Evolutionary conservation across 2,329 filamentous ascomycete species (phyloP), one percentile per base, ranked within the genome.

Genomic region (Exutisphaerella laricina): DNA sequence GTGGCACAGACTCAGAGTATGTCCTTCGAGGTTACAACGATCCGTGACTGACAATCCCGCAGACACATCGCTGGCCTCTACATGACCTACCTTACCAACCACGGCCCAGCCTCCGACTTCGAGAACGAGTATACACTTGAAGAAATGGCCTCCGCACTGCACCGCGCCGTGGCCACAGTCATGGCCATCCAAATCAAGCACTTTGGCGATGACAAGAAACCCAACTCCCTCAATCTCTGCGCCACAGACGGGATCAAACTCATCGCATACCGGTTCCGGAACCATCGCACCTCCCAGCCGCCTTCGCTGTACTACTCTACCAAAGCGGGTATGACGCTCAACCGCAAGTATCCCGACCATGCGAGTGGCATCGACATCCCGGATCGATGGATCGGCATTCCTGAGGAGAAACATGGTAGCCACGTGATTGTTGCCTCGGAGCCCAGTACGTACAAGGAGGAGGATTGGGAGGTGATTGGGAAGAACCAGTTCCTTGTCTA

Each of bases 341-440:
- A 77, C 43, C 56, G 70, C 1, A 75, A 76, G 49, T 77, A 69
- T 49, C 71, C 71, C 0, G 73, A 70, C 31, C 56, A 71, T 41
- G 66, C 72, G 2, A 68, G 74, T 43, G 66, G 65, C 3, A 51
- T 47, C 3, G 56, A 67, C 7, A 65, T 67, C 32, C 54, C 62
- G 8, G 45, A 46, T n/a, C 34, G 53, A 13, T 52, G 62, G 25
- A 59, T 59, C 2, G 59, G 65, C 1, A 61, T 58, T 33, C 63
- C 60, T 1, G 59, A 62, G 13, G 60, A 60, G 3, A 63, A 66
- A 39, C 66, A 69, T 55, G 74, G 73, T 2, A 67, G 64, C 31
- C 74, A 78, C 58, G 66, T 74, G 25, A 76, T 76, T 49, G 64
- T 77, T 25, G 71, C 73, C 9, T 72, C 68, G 50, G 74, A 78